These are phyloP conservation scores for Diaporthe sp. DNA, from an alignment of 2,329 filamentous ascomycete genomes.

Conservation along the genomic window DNA sequence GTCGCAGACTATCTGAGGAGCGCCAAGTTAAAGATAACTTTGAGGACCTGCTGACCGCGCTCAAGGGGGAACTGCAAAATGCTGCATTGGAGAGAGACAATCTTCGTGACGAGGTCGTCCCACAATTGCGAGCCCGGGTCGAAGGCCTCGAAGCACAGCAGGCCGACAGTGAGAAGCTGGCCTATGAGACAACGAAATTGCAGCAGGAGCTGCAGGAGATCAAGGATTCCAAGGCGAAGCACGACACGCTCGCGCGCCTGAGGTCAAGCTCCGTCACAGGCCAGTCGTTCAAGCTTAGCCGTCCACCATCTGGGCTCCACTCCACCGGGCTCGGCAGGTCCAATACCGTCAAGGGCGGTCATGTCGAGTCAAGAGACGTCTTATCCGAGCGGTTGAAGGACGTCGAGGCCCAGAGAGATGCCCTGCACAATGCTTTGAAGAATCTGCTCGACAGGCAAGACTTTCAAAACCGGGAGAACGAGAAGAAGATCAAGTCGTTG, in stretches of 20 bases:
- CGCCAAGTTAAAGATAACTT: constrained; percentile 91
- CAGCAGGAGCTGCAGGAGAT: constrained; percentile 86
- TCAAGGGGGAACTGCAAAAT: constrained; percentile 85
- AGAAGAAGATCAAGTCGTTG: constrained; percentile 82
- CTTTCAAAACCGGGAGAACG: constrained; percentile 84
- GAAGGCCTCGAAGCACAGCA: constrained; percentile 84
- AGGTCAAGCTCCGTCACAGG: constrained; percentile 56
- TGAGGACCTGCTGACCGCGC: constrained; percentile 87
- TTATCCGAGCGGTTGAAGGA: constrained; percentile 88
- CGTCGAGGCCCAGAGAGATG: constrained; percentile 92
- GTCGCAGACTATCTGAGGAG: constrained; percentile 86
- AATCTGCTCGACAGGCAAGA: constrained; percentile 88
- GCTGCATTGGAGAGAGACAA: constrained; percentile 92
- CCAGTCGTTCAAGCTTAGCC: constrained; percentile 46
- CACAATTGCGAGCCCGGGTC: constrained; percentile 80
- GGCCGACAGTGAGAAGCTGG: constrained; percentile 77
- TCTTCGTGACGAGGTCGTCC: constrained; percentile 88
- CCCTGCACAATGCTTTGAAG: constrained; percentile 88
- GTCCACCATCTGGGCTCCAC: constrained; percentile 45
- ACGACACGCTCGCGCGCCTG: constrained; percentile 49
- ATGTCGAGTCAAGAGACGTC: constrained; percentile 73
- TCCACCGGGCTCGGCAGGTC: constrained; percentile 62
- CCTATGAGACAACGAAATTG: constrained; percentile 86
- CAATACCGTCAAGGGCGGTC: constrained; percentile 64
- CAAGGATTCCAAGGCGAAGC: constrained; percentile 59